Conservation (phyloP, 768 basidiomycete species). For the Pleurotus djamor region DNA sequence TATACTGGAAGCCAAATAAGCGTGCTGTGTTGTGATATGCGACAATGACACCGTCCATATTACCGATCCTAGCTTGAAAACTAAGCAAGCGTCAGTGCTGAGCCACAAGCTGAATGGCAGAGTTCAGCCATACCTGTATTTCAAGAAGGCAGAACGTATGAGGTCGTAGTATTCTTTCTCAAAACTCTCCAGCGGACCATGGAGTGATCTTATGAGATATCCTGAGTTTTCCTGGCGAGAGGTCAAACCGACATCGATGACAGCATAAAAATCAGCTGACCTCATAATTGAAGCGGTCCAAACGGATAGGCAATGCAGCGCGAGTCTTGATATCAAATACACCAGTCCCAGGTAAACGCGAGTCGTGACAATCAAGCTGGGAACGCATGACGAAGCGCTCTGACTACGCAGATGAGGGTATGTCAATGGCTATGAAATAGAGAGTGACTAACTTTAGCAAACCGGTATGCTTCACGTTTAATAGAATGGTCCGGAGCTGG, state of each 20-base stretch:
- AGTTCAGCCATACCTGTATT: conserved; percentile 63
- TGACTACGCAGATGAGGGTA: conserved; percentile 30
- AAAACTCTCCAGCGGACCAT: conserved; percentile 74
- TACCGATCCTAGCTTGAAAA: conserved; percentile 94
- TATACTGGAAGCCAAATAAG: conserved; percentile 94
- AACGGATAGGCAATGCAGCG: conserved; percentile 78
- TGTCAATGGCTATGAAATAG: background rate
- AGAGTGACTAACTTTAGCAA: conserved; percentile 60
- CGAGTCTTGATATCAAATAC: conserved; percentile 98
- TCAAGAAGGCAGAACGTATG: conserved; percentile 90
- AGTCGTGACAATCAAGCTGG: conserved; percentile 87
- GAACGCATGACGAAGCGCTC: conserved; percentile 85
- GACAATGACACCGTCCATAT: conserved; percentile 93
- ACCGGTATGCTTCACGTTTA: conserved; percentile 78
- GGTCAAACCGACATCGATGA: background rate
- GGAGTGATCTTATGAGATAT: conserved; percentile 65
- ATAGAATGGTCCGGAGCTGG: conserved; percentile 26
- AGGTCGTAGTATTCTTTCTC: conserved; percentile 96
- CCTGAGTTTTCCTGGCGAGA: conserved; percentile 69
- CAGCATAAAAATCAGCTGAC: conserved; percentile 26
- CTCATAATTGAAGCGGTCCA: conserved; percentile 83
- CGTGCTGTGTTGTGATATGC: conserved; percentile 86
- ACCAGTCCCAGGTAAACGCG: conserved; percentile 81
- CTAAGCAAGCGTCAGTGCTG: conserved; percentile 30
- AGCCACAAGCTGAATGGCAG: background rate